Conservation (phyloP, 306 rosid species). For the Glycine tomentella region DNA sequence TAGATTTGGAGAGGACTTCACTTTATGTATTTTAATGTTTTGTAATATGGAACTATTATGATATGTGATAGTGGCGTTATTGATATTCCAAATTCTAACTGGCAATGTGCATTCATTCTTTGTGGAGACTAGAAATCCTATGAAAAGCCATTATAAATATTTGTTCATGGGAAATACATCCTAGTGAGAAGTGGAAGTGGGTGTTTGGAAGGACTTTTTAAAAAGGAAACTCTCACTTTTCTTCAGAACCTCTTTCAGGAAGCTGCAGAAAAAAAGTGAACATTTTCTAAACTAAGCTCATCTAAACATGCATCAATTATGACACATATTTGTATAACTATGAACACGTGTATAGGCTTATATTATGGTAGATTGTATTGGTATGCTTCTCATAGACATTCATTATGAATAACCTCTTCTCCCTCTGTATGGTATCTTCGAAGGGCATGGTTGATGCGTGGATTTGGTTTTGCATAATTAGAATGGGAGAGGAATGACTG, state of each 20-base stretch:
- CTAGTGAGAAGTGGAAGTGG: not conserved
- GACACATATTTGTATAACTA: not conserved
- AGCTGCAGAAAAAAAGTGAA: not conserved
- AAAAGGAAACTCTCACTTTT: not conserved
- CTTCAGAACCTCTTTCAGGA: not conserved
- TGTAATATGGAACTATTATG: not conserved
- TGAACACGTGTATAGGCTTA: not conserved
- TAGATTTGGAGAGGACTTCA: too few relatives aligned
- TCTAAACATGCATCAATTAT: not conserved
- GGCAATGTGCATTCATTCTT: slow-evolving; percentile 27
- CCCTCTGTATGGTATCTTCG: not conserved
- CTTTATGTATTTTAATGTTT: too few relatives aligned
- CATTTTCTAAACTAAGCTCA: not conserved
- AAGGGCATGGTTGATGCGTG: too few relatives aligned
- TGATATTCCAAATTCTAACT: not conserved
- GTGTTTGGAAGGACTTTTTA: not conserved
- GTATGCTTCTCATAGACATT: not conserved
- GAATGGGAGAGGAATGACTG: not conserved
- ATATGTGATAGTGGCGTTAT: not conserved
- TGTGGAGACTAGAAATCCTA: slow-evolving; percentile 1
- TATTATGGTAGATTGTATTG: not conserved
- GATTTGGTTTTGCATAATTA: slow-evolving; percentile 2
- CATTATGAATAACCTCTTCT: not conserved
- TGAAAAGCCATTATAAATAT: not conserved
- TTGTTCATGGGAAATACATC: slow-evolving; percentile 25